Conservation (phyloP, 345 rosid genomes). For the Salix suchowensis region DNA sequence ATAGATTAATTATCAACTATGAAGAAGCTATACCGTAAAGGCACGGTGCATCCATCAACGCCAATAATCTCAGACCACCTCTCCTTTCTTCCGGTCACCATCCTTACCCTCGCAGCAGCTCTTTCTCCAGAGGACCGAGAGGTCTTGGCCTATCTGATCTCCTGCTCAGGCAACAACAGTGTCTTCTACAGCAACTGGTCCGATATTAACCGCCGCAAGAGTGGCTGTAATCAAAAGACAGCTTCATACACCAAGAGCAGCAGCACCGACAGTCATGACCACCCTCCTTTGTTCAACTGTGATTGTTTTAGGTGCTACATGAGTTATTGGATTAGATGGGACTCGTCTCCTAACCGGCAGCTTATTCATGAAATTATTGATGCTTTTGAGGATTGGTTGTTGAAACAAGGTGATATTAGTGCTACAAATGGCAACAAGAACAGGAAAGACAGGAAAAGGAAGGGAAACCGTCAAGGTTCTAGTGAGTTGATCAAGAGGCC, state of each 20-base stretch:
- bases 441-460: conserved; percentile 47
- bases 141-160: conserved; percentile 59
- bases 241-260: background rate
- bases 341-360: conserved; percentile 68
- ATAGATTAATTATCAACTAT: conserved; percentile 15
- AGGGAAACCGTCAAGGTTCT: conserved; percentile 19
- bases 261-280: conserved; percentile 17
- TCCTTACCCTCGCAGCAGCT: conserved; percentile 57
- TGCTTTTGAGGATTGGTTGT: conserved; percentile 54
- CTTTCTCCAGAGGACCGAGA: conserved; percentile 64
- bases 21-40: conserved; percentile 74
- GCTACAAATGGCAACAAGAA: conserved; percentile 18
- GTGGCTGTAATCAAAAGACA: background rate
- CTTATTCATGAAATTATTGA: conserved; percentile 79
- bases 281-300: conserved; percentile 56
- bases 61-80: conserved; percentile 43
- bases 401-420: conserved; percentile 2
- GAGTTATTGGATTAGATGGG: conserved; percentile 86
- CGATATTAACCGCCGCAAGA: background rate
- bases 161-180: conserved; percentile 30
- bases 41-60: conserved; percentile 72
- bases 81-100: conserved; percentile 62
- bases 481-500: conserved; percentile 17
- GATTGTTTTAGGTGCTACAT: conserved; percentile 75
- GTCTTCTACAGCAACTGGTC: background rate